A percentile compares a stretch with the other conserved stretches of the same genome.
These are phyloP conservation scores for Ceratocystis huliohia DNA, from an alignment of 2,329 filamentous ascomycete species.

Conservation along the genomic window DNA sequence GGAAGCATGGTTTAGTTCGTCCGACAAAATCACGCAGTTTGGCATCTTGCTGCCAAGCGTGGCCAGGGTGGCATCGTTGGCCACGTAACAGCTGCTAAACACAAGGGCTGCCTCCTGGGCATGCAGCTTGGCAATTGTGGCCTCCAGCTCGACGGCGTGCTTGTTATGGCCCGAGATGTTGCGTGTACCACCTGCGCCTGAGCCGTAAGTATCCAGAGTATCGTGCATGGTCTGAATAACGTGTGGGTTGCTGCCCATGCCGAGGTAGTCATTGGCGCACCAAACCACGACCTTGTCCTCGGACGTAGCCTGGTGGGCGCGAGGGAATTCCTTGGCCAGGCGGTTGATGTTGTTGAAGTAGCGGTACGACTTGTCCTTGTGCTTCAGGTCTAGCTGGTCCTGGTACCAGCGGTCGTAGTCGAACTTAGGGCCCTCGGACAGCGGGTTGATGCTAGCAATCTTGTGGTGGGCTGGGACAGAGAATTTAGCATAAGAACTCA, in stretches of 20 bases:
- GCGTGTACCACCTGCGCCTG: slow-evolving; percentile 85
- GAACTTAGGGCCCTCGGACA: slow-evolving; percentile 47
- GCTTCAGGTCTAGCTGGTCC: slow-evolving; percentile 88
- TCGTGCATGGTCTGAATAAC: slow-evolving; percentile 89
- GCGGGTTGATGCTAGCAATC: slow-evolving; percentile 21
- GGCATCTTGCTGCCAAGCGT: slow-evolving; percentile 95
- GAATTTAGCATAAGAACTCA: neutral
- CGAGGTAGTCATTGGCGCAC: slow-evolving; percentile 98
- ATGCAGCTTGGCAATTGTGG: slow-evolving; percentile 72
- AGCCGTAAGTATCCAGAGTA: slow-evolving; percentile 86
- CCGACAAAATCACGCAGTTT: slow-evolving; percentile 93
- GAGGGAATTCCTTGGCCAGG: slow-evolving; percentile 87
- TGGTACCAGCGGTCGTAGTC: slow-evolving; percentile 86
- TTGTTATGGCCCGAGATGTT: slow-evolving; percentile 98
- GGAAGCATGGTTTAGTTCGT: slow-evolving; percentile 93
- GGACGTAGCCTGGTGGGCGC: slow-evolving; percentile 73
- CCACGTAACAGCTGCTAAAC: slow-evolving; percentile 96
- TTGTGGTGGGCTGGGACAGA: slow-evolving; percentile 15
- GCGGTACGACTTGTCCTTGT: slow-evolving; percentile 98
- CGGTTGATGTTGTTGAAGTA: slow-evolving; percentile 99
- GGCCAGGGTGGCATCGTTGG: slow-evolving; percentile 91
- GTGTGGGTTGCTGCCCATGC: slow-evolving; percentile 84
- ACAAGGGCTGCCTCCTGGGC: slow-evolving; percentile 85
- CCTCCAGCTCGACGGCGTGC: slow-evolving; percentile 78
- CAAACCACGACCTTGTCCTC: slow-evolving; percentile 89